Evolutionary conservation across 2,329 filamentous ascomycete species (phyloP).

Genomic region (Karstenula rhodostoma): DNA sequence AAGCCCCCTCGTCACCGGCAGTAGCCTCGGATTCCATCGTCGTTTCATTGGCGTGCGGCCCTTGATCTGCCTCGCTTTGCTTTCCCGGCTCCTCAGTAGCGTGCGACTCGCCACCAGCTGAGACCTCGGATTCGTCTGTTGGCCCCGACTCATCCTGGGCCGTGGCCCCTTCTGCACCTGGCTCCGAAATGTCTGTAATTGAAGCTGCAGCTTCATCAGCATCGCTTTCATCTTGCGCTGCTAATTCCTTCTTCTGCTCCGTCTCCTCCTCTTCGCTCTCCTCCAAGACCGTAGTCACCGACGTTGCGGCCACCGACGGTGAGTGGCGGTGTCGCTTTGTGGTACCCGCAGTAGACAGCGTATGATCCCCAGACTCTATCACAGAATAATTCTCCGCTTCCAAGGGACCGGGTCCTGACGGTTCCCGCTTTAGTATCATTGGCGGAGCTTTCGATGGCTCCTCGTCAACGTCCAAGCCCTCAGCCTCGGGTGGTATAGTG

Average conservation of each 20-base stretch:
- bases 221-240: conserved; percentile 17
- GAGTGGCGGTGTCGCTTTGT: conserved; percentile 85
- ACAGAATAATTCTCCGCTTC: conserved; percentile 29
- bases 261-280: conserved; percentile 76
- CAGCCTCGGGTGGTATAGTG: conserved; percentile 91
- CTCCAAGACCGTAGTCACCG: conserved; percentile 83
- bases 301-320: conserved; percentile 75
- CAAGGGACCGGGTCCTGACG: conserved; percentile 32
- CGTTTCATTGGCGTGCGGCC: conserved; percentile 20
- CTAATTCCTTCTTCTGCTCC: conserved; percentile 27
- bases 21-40: conserved; percentile 19
- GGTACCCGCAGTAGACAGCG: conserved; percentile 68
- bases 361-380: conserved; percentile 50
- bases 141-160: conserved; percentile 21
- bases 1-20: conserved; percentile 5
- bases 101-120: conserved; percentile 17
- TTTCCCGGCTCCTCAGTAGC: conserved; percentile 26
- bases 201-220: conserved; percentile 20
- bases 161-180: conserved; percentile 33
- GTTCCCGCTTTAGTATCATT: conserved; percentile 48
- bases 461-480: conserved; percentile 65
- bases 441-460: conserved; percentile 56
- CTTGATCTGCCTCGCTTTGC: conserved; percentile 26
- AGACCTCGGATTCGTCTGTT: conserved; percentile 10
- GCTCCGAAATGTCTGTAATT: conserved; percentile 28